phyloP scores from a whole-genome alignment of 306 rosid species.

The Cucumis cinereus region DNA sequence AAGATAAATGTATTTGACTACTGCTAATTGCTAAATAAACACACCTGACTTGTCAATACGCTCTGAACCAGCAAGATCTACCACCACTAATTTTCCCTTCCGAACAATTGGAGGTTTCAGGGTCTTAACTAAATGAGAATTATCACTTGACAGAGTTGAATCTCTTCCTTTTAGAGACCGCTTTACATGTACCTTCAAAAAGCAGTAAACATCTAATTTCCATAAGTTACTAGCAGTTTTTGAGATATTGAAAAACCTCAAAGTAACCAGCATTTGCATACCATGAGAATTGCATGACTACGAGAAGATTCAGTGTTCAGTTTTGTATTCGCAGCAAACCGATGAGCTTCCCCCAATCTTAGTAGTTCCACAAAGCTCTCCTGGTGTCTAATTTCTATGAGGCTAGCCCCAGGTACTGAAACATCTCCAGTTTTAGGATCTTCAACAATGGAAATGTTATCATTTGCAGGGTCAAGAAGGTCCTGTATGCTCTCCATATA shows the following conservation, averaged over 20 bases:
- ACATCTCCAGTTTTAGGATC: constrained; percentile 98
- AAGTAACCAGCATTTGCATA: constrained; percentile 20
- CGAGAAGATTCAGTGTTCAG: constrained; percentile 95
- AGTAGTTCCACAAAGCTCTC: constrained; percentile 72
- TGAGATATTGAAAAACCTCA: constrained; percentile 12
- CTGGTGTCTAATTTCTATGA: constrained; percentile 79
- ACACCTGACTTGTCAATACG: constrained; percentile 92
- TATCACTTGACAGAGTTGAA: constrained; percentile 52
- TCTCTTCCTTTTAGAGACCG: constrained; percentile 73
- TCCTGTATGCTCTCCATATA: constrained; percentile 98
- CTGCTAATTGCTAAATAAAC: constrained; percentile 14
- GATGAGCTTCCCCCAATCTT: constrained; percentile 90
- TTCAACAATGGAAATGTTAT: constrained; percentile 76
- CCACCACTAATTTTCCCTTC: constrained; percentile 84
- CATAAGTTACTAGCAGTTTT: constrained; percentile 17
- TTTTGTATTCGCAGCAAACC: constrained; percentile 93
- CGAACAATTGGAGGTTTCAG: constrained; percentile 69
- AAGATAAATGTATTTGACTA: not conserved
- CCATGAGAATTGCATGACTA: constrained; percentile 98
- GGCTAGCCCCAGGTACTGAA: constrained; percentile 85
- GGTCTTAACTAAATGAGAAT: constrained; percentile 43
- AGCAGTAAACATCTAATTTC: constrained; percentile 3
- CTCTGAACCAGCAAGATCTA: constrained; percentile 99
- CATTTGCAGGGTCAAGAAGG: constrained; percentile 88
- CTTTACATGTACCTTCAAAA: constrained; percentile 67